phyloP scores from a whole-genome alignment of 257 asterid species.

The Linderniella brevidens region DNA sequence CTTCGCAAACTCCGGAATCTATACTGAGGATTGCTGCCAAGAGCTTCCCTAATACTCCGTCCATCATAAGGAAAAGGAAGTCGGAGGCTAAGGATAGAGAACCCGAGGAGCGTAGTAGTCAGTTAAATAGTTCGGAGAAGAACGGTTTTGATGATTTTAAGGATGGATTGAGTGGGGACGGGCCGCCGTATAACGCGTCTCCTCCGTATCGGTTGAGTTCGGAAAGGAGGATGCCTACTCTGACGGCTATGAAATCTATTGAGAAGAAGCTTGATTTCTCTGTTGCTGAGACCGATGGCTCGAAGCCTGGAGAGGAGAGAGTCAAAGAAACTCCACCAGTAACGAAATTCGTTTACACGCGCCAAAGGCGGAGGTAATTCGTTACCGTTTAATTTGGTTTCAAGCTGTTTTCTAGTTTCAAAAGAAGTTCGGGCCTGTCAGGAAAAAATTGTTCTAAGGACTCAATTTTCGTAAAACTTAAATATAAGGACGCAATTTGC shows the following conservation, averaged over 20 bases:
- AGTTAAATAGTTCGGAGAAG: conserved; percentile 10
- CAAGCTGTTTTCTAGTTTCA: too few relatives aligned
- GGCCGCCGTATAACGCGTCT: conserved; percentile 52
- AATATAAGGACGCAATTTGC: too few relatives aligned
- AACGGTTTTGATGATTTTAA: conserved; percentile 14
- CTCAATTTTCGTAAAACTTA: too few relatives aligned
- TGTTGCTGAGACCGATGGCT: conserved; percentile 17
- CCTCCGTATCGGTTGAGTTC: conserved; percentile 75
- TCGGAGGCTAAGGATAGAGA: conserved; percentile 22
- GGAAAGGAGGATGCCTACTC: conserved; percentile 31
- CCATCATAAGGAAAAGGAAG: conserved; percentile 74
- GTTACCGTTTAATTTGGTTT: too few relatives aligned
- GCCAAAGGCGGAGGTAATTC: conserved; percentile 41
- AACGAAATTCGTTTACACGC: conserved; percentile 31
- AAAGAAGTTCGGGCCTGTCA: too few relatives aligned
- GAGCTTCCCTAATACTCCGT: conserved; percentile 78
- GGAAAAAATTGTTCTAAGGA: too few relatives aligned
- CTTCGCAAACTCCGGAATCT: conserved; percentile 62
- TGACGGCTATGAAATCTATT: conserved; percentile 48
- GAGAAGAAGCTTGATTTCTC: conserved; percentile 86
- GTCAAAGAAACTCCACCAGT: conserved; percentile 28
- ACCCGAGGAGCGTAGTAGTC: conserved; percentile 16
- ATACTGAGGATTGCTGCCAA: conserved; percentile 68
- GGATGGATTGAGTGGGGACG: conserved; percentile 19
- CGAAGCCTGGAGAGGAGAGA: conserved; percentile 17